Conservation (phyloP, 2,329 filamentous ascomycete species). For the Fusarium sp. region DNA sequence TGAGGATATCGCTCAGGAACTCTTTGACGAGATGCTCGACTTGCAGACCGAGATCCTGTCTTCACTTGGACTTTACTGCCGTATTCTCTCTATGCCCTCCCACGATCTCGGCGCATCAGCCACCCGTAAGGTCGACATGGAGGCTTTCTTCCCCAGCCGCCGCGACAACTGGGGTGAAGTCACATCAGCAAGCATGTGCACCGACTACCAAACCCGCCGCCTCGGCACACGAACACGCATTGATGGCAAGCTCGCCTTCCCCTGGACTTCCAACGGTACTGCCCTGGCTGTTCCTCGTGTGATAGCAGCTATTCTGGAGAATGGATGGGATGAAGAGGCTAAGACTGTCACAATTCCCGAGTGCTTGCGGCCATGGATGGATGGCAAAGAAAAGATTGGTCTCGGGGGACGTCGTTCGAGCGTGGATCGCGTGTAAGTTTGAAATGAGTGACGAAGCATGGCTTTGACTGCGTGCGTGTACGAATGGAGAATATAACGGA, state of each 20-base stretch:
- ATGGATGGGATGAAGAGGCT: conserved; percentile 80
- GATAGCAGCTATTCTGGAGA: conserved; percentile 87
- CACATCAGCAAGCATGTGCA: conserved; percentile 88
- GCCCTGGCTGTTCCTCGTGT: conserved; percentile 91
- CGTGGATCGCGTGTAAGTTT: conserved; percentile 41
- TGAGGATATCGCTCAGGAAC: conserved; percentile 53
- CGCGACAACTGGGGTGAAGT: conserved; percentile 84
- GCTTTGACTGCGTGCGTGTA: conserved; percentile 20
- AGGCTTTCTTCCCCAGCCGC: conserved; percentile 90
- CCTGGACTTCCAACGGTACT: conserved; percentile 93
- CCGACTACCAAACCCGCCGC: conserved; percentile 89
- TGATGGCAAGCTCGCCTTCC: conserved; percentile 70
- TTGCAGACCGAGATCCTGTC: conserved; percentile 86
- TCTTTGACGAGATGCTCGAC: conserved; percentile 86
- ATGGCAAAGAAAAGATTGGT: conserved; percentile 72
- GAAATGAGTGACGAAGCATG: background rate
- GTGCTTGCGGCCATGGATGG: conserved; percentile 85
- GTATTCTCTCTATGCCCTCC: conserved; percentile 91
- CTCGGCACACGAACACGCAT: conserved; percentile 77
- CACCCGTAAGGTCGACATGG: conserved; percentile 87
- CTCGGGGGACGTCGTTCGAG: conserved; percentile 42
- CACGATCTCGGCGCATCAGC: conserved; percentile 90
- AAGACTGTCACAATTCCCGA: conserved; percentile 78
- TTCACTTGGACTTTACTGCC: conserved; percentile 81
- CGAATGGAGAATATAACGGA: conserved; percentile 7